Percentiles rank a stretch among this genome's conserved stretches.
Conservation (phyloP, 148 eudicot species). For the Chenopodium album region DNA sequence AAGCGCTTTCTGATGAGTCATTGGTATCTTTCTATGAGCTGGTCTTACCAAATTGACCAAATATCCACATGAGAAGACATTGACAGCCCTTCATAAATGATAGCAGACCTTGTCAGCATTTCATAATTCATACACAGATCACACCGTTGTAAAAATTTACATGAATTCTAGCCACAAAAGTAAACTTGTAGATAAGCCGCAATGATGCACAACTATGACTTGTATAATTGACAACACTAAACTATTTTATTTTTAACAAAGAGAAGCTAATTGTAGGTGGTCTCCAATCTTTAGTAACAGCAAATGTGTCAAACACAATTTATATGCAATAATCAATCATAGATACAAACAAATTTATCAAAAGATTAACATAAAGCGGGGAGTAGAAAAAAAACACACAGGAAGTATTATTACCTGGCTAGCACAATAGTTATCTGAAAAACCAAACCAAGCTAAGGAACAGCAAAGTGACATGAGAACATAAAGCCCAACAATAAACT, state of each 20-base stretch:
- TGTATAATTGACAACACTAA: not conserved
- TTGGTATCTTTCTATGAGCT: slow-evolving; percentile 77
- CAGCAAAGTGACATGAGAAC: slow-evolving; percentile 23
- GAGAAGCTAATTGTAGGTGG: not conserved
- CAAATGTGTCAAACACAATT: not conserved
- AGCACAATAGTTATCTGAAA: slow-evolving; percentile 73
- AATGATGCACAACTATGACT: not conserved
- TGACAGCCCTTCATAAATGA: slow-evolving; percentile 69
- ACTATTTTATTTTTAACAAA: not conserved
- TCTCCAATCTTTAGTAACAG: slow-evolving; percentile 18
- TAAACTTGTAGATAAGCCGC: not conserved
- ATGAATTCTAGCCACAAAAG: not conserved
- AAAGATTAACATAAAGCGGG: not conserved
- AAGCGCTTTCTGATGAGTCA: slow-evolving; percentile 96
- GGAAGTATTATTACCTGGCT: slow-evolving; percentile 60
- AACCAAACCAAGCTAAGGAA: slow-evolving; percentile 56
- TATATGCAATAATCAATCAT: slow-evolving; percentile 5
- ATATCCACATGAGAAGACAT: slow-evolving; percentile 93
- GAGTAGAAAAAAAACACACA: not conserved
- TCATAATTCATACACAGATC: not conserved
- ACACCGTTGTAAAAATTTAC: not conserved
- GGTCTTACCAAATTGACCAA: slow-evolving; percentile 89
- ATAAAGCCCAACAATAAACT: not conserved
- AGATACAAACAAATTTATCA: not conserved
- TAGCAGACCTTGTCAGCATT: slow-evolving; percentile 7